Conservation (phyloP, 352 stramenopile species). For the Blastocystis sp. region DNA sequence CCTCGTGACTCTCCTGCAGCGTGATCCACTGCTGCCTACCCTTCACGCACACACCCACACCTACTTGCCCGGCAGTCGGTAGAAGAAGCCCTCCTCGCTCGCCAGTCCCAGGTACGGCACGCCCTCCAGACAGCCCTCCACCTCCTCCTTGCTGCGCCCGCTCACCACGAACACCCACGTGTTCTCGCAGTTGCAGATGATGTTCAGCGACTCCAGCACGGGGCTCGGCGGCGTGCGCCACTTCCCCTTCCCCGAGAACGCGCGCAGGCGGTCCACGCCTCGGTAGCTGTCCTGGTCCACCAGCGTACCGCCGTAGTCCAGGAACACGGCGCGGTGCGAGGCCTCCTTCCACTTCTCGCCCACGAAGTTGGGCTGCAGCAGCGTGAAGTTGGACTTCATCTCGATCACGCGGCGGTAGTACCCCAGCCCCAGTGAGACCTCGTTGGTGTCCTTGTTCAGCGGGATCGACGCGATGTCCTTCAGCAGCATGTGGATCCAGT, state of each 20-base stretch:
- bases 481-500: slow-evolving; percentile 95
- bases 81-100: slow-evolving; percentile 97
- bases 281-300: slow-evolving; percentile 83
- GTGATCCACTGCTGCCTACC: slow-evolving; percentile 30
- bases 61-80: slow-evolving; percentile 85
- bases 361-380: slow-evolving; percentile 88
- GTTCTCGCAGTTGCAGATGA: slow-evolving; percentile 78
- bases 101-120: slow-evolving; percentile 92
- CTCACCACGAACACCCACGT: slow-evolving; percentile 97
- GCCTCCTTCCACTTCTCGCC: slow-evolving; percentile 85
- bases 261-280: slow-evolving; percentile 43
- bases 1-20: slow-evolving; percentile 83
- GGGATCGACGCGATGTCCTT: slow-evolving; percentile 88
- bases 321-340: slow-evolving; percentile 87
- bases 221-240: slow-evolving; percentile 20
- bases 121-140: slow-evolving; percentile 89
- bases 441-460: slow-evolving; percentile 89
- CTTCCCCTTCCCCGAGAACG: slow-evolving; percentile 77
- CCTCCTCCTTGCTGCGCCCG: slow-evolving; percentile 90
- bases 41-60: slow-evolving; percentile 63
- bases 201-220: slow-evolving; percentile 36
- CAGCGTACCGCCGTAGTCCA: slow-evolving; percentile 98
- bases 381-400: slow-evolving; percentile 92
- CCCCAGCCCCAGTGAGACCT: slow-evolving; percentile 87
- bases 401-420: slow-evolving; percentile 93